Percentiles rank a stretch among this genome's conserved stretches.
These are phyloP conservation scores for Fusarium redolens DNA, from an alignment of 2,329 filamentous ascomycete genomes.

Conservation along the genomic window DNA sequence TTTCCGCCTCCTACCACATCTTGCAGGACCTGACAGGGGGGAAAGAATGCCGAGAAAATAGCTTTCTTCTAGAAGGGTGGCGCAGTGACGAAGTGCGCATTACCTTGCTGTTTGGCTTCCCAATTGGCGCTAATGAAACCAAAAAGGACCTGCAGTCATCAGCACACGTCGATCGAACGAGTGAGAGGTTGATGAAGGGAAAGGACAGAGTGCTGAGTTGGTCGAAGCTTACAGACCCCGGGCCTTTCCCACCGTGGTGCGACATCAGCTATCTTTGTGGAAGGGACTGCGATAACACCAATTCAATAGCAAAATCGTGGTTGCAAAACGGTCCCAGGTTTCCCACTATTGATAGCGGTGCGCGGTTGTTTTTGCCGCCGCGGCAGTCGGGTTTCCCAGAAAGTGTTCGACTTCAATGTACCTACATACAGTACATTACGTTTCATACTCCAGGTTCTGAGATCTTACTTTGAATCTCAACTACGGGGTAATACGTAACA, in stretches of 20 bases:
- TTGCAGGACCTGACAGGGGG: constrained; percentile 21
- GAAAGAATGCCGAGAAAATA: constrained; percentile 30
- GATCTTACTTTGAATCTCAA: constrained; percentile 31
- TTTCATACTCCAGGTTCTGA: constrained; percentile 15
- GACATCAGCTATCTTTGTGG: constrained; percentile 26
- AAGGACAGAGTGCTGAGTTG: constrained; percentile 12
- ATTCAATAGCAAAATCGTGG: not conserved
- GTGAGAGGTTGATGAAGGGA: constrained; percentile 8
- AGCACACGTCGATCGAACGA: constrained; percentile 25
- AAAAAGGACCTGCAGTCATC: constrained; percentile 21
- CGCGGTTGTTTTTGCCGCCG: constrained; percentile 29
- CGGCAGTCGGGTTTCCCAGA: constrained; percentile 32
- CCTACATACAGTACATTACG: not conserved
- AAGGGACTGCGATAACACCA: constrained; percentile 21
- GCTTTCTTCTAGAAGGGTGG: constrained; percentile 38
- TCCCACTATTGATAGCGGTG: constrained; percentile 19
- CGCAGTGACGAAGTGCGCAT: constrained; percentile 5
- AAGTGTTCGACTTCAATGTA: constrained; percentile 6
- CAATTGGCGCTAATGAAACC: constrained; percentile 12
- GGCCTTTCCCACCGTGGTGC: constrained; percentile 27
- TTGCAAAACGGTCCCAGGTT: not conserved
- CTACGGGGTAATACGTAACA: constrained; percentile 43
- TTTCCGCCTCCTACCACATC: constrained; percentile 22
- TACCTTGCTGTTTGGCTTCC: constrained; percentile 6
- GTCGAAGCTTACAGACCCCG: constrained; percentile 17